Evolutionary conservation across 129 eudicot genomes (phyloP).

Genomic region (Tagetes patula): DNA sequence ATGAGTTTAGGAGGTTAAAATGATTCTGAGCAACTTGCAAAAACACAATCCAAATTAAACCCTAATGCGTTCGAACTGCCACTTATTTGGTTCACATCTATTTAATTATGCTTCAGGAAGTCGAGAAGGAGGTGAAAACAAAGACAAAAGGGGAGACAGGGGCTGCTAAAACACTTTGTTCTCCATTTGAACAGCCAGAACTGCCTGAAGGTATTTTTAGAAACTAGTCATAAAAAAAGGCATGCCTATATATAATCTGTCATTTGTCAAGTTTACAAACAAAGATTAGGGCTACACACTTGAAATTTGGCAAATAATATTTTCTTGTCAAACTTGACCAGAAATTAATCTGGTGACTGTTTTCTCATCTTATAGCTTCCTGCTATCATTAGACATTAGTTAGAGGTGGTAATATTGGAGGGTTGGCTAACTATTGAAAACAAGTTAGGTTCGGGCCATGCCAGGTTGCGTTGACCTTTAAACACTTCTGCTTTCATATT

Average conservation of each 20-base stretch:
- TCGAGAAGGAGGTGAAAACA: constrained; percentile 68
- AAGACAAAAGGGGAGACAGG: constrained; percentile 72
- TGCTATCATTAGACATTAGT: neutral
- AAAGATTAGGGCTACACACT: neutral
- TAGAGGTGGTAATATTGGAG: neutral
- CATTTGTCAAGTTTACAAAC: neutral
- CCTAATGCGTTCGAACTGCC: neutral
- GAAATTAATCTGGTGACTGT: neutral
- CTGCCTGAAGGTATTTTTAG: constrained; percentile 59
- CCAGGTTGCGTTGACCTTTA: neutral
- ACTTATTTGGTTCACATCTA: neutral
- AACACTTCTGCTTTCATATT: neutral
- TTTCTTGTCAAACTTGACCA: neutral
- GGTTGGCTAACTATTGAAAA: neutral
- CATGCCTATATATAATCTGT: neutral
- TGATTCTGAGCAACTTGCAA: neutral
- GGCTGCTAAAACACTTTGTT: constrained; percentile 63
- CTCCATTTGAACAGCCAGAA: constrained; percentile 71
- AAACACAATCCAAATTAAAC: neutral
- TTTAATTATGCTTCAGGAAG: constrained; percentile 56
- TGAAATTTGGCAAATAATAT: neutral
- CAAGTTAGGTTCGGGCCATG: too few relatives aligned
- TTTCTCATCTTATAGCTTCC: neutral
- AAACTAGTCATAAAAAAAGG: neutral
- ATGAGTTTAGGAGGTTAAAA: neutral